These are phyloP conservation scores for Dendryphion nanum DNA, from an alignment of 2,329 filamentous ascomycete genomes.

Conservation along the genomic window DNA sequence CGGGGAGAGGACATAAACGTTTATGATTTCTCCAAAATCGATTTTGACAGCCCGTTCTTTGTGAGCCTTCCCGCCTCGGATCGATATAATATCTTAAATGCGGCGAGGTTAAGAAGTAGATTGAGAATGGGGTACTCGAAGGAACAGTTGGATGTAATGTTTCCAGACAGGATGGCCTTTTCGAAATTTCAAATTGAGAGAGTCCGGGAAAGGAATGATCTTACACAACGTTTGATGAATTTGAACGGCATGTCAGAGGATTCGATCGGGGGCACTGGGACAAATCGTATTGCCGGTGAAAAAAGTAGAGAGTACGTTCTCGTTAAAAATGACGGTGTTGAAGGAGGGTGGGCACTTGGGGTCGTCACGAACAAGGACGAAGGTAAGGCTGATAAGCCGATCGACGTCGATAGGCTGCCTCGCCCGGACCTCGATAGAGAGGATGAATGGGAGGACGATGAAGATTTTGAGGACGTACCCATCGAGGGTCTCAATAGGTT, in stretches of 20 bases:
- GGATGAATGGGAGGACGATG: conserved; percentile 65
- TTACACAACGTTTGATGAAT: conserved; percentile 93
- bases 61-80: conserved; percentile 84
- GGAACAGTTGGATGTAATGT: conserved; percentile 94
- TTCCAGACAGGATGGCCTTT: conserved; percentile 95
- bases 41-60: conserved; percentile 96
- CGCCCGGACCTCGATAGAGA: conserved; percentile 54
- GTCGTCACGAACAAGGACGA: conserved; percentile 85
- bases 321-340: conserved; percentile 91
- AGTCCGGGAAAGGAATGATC: conserved; percentile 86
- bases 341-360: conserved; percentile 93
- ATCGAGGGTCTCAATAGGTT: conserved; percentile 86
- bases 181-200: conserved; percentile 95
- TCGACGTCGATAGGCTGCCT: conserved; percentile 75
- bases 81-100: conserved; percentile 96
- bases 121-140: conserved; percentile 95
- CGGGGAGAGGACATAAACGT: conserved; percentile 80
- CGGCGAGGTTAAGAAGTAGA: conserved; percentile 81
- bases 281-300: conserved; percentile 74
- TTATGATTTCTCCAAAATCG: conserved; percentile 98
- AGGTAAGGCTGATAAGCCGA: conserved; percentile 80
- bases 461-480: conserved; percentile 88
- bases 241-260: conserved; percentile 87
- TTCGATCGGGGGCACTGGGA: conserved; percentile 59
- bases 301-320: conserved; percentile 91